Conservation (phyloP, 345 rosid genomes). For the Lumnitzera racemosa region DNA sequence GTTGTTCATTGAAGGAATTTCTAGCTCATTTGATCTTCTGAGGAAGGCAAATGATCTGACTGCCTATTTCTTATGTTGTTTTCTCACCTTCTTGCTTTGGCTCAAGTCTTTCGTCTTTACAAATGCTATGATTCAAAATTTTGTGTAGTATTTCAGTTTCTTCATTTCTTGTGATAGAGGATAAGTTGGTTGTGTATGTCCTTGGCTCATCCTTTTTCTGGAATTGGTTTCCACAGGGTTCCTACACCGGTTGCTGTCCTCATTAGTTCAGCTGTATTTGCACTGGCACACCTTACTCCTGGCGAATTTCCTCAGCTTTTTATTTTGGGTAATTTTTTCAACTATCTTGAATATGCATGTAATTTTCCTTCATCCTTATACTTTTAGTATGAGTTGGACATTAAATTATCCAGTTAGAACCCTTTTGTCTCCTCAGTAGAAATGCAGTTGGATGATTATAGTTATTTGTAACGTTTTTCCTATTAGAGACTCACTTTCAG, state of each 20-base stretch:
- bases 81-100: too few species aligned
- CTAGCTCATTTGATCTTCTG: too few species aligned
- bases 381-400: not conserved
- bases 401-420: not conserved
- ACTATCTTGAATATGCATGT: not conserved
- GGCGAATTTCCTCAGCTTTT: slow-evolving; percentile 91
- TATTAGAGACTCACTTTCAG: too few species aligned
- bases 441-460: not conserved
- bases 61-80: too few species aligned
- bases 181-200: not conserved
- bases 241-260: slow-evolving; percentile 75
- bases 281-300: slow-evolving; percentile 83
- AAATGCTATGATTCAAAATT: too few species aligned
- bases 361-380: not conserved
- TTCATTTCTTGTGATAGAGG: too few species aligned
- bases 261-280: slow-evolving; percentile 89
- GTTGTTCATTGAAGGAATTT: too few species aligned
- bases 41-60: too few species aligned
- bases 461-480: too few species aligned
- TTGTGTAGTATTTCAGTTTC: too few species aligned
- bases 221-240: slow-evolving; percentile 44
- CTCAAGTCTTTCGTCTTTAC: too few species aligned
- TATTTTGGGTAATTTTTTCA: slow-evolving; percentile 46
- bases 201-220: not conserved
- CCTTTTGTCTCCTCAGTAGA: not conserved